Base-by-base conservation (phyloP, 768 basidiomycete genomes). In the Tulasnella sp. region DNA sequence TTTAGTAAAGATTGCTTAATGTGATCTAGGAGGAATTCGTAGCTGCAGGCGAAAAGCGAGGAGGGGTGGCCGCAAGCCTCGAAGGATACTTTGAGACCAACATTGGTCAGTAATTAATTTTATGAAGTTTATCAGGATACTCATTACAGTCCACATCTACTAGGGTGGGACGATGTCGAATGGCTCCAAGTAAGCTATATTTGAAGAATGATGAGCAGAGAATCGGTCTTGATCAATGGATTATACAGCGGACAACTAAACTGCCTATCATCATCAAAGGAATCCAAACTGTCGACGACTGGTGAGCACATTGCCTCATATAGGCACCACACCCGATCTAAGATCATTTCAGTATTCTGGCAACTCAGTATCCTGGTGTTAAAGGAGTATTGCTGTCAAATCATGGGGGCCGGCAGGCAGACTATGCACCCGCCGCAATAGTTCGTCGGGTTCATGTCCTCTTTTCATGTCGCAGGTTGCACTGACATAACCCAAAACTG, bases 361-460 rank as follows among this genome's bases (percentile, higher is more conserved):
- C 90, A 27, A 77, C 74, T 12, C 79, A 91, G 55, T 75, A 82
- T 25, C 49, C 49, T 24, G 87, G 89, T 10, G 81, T 86, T 13
- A 81, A 92, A 50, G 92, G 85, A 3, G 88, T 96, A 54, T 70
- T 92, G 49, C 66, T 96, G 5, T 87, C 83, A 1, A 96, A 96
- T 58, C 92, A 96, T 58, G 92, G 92, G 47, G 92, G 87, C 27
- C 64, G 73, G 39, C 65, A 60, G 52, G 59, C 59, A 50, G 59
- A 63, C 48, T 71, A 51, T 19, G 49, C 49, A 8, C 49, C 49
- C 5, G 37, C 49, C 44, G 20, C 49, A 12, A 51, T 51, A 19
- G 49, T 51, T 16, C 22, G 49, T 44, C 6, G 20, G n/a, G n/a
- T 13, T 7, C 2, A 4, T 48, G 8, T 24, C 16, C 4, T 28